These are phyloP conservation scores for Chlorella sp. DNA, from an alignment of 139 green algal species.

Conservation along the genomic window DNA sequence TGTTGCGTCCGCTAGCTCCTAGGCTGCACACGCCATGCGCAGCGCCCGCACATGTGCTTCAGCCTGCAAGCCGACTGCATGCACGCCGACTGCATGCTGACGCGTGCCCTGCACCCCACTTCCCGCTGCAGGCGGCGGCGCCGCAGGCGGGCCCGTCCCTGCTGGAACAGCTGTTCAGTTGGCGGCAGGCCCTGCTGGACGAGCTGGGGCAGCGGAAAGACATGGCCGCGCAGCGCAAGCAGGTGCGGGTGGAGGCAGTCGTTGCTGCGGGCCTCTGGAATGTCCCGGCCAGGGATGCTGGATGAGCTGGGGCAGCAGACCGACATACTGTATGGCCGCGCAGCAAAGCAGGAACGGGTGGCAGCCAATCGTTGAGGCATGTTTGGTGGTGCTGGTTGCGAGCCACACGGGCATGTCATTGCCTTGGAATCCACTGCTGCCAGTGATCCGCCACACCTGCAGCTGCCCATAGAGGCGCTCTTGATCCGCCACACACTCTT, in stretches of 20 bases:
- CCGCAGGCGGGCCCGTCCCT: slow-evolving; percentile 31
- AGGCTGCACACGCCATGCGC: neutral
- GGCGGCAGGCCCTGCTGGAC: slow-evolving; percentile 41
- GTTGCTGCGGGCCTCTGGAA: no score
- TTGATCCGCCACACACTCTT: neutral
- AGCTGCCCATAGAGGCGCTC: neutral
- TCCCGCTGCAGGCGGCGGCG: slow-evolving; percentile 28
- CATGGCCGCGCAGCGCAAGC: slow-evolving; percentile 36
- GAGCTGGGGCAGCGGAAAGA: slow-evolving; percentile 24
- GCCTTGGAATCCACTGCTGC: no score
- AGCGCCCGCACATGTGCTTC: neutral
- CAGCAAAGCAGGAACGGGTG: no score
- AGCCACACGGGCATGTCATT: no score
- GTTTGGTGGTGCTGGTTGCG: no score
- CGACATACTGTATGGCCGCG: no score
- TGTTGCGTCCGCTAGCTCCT: neutral
- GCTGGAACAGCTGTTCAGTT: slow-evolving; percentile 48
- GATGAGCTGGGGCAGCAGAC: no score
- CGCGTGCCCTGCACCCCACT: neutral
- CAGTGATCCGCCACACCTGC: neutral
- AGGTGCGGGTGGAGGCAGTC: slow-evolving; percentile 24
- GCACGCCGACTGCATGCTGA: neutral
- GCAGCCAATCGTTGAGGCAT: no score
- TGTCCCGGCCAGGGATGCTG: no score
- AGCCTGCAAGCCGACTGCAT: neutral